Conservation (phyloP, 1,139 yeast genomes). For the Eremothecium coryli region DNA sequence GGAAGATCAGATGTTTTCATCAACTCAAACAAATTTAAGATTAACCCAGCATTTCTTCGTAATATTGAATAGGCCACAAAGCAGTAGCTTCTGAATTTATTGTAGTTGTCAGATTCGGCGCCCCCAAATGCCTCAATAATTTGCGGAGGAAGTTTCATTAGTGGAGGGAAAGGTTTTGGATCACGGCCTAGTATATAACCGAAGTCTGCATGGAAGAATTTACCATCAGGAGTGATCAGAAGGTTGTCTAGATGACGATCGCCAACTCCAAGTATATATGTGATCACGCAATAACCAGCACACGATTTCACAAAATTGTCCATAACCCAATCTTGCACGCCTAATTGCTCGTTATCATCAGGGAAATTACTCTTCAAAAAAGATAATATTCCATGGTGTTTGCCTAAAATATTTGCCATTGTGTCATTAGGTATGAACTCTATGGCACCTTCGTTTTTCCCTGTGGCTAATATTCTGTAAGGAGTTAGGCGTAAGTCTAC, state of each 20-base stretch:
- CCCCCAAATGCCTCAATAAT: slow-evolving; percentile 99
- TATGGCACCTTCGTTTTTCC: slow-evolving; percentile 82
- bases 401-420: slow-evolving; percentile 66
- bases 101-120: slow-evolving; percentile 70
- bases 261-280: slow-evolving; percentile 91
- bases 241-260: slow-evolving; percentile 93
- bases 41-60: slow-evolving; percentile 80
- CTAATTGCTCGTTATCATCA: slow-evolving; percentile 48
- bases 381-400: slow-evolving; percentile 65
- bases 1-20: slow-evolving; percentile 95
- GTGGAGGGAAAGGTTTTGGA: slow-evolving; percentile 97
- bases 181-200: slow-evolving; percentile 95
- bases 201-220: slow-evolving; percentile 93
- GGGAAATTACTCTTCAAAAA: slow-evolving; percentile 62
- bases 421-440: slow-evolving; percentile 92
- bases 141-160: slow-evolving; percentile 95
- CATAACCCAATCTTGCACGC: slow-evolving; percentile 71
- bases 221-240: slow-evolving; percentile 63
- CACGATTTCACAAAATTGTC: slow-evolving; percentile 92
- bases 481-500: slow-evolving; percentile 83
- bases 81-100: slow-evolving; percentile 82
- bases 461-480: slow-evolving; percentile 82
- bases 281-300: slow-evolving; percentile 96
- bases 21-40: slow-evolving; percentile 80
- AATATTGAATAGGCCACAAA: slow-evolving; percentile 89